These are phyloP conservation scores for Sporothrix phasma DNA, from an alignment of 2,329 filamentous ascomycete genomes.

Conservation along the genomic window DNA sequence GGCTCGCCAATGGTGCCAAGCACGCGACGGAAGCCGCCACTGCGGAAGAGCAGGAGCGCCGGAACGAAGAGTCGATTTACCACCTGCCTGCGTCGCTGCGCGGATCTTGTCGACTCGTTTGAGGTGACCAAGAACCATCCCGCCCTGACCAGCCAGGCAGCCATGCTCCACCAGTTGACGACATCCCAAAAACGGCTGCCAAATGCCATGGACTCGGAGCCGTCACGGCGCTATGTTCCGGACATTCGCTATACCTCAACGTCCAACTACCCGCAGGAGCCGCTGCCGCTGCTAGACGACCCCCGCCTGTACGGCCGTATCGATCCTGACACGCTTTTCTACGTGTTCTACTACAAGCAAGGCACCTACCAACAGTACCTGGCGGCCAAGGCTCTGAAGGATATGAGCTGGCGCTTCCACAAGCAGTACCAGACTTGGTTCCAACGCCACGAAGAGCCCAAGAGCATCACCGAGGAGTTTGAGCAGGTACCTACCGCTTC, in stretches of 20 bases:
- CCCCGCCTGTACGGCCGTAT: conserved; percentile 78
- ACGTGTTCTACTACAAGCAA: conserved; percentile 98
- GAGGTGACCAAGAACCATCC: conserved; percentile 69
- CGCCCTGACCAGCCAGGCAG: conserved; percentile 49
- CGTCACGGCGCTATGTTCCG: conserved; percentile 74
- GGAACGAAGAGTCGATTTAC: conserved; percentile 69
- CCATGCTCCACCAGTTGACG: conserved; percentile 64
- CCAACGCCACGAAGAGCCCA: conserved; percentile 94
- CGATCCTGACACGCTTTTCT: conserved; percentile 93
- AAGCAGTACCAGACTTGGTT: conserved; percentile 99
- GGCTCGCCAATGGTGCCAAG: conserved; percentile 39
- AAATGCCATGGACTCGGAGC: conserved; percentile 68
- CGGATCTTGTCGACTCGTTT: conserved; percentile 83
- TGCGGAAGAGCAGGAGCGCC: conserved; percentile 40
- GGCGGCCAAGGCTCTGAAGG: conserved; percentile 91
- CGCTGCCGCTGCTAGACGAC: conserved; percentile 86
- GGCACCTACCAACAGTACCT: conserved; percentile 92
- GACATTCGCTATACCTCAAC: conserved; percentile 66
- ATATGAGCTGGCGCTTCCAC: conserved; percentile 97
- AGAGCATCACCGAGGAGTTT: conserved; percentile 96
- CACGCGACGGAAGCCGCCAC: conserved; percentile 14
- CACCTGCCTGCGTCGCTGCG: conserved; percentile 82
- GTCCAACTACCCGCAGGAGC: conserved; percentile 82
- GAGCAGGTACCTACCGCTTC: conserved; percentile 97
- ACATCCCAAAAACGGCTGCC: conserved; percentile 65